Base-by-base conservation (phyloP, 306 rosid genomes). In the Gillenia trifoliata region DNA sequence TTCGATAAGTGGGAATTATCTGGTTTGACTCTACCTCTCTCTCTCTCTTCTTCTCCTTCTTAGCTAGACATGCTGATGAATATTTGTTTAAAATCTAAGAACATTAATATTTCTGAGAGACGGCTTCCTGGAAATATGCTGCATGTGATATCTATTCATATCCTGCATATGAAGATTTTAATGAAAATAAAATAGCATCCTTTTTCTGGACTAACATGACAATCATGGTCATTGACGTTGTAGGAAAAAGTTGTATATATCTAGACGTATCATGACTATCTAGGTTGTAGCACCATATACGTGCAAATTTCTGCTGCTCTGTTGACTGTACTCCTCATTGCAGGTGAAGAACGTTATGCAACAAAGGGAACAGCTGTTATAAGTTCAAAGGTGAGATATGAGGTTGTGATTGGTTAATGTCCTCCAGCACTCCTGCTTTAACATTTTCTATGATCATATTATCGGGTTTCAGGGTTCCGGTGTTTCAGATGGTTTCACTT, bases 1-100 rank as follows among this genome's bases (percentile, higher is more conserved):
- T 90, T 87, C 63, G 70, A 88, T 62, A 81, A 85, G 85, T 94
- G 97, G 99, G 92, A 89, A 62, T 81, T 69, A 75, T 78, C 54
- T 43, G 97, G 99, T 94, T 45, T 12, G 81, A 75, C 31, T 22
- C 55, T 64, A 68, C 57, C 33, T 60, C 54, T 38, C 29, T 31
- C 67, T 23, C 38, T 54, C 71, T 26, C 64, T 30, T 55, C 62
- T 56, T n/a, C n/a, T n/a, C n/a, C n/a, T n/a, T n/a, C n/a, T n/a
- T n/a, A n/a, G n/a, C n/a, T n/a, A n/a, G n/a, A n/a, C n/a, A n/a
- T n/a, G n/a, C n/a, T n/a, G 31, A 70, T 70, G 13, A 45, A 45
- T 45, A 16, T 45, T 8, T 6, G 30, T 70, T 45, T 45, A 45
- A 17, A 45, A 38, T 31, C 31, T n/a, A 45, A 45, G 1, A 30